Percentiles rank a stretch among this genome's conserved stretches.
Evolutionary conservation across 345 rosid genomes (phyloP).

Genomic region (Populus ilicifolia): DNA sequence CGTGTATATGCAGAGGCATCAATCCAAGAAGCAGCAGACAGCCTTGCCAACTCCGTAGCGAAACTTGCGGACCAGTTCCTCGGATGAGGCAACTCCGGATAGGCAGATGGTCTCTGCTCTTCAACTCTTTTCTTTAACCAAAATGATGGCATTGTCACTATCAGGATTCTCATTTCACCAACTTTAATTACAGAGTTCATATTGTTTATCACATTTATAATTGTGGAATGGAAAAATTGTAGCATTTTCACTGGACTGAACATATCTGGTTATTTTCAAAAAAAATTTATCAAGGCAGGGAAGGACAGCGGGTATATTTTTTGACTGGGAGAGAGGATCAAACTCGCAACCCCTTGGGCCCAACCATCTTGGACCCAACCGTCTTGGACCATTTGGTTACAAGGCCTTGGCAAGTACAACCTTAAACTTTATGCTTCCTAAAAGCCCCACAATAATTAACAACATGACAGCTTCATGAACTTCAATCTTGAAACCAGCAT

Average conservation of each 20-base stretch:
- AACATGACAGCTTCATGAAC: too few relatives aligned
- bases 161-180: background rate
- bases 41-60: conserved; percentile 65
- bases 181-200: background rate
- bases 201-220: background rate
- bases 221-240: background rate
- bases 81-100: conserved; percentile 31
- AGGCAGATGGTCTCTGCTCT: background rate
- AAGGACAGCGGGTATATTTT: too few relatives aligned
- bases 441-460: too few relatives aligned
- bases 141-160: background rate
- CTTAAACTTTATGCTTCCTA: too few relatives aligned
- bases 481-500: too few relatives aligned
- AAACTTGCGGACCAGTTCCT: conserved; percentile 57
- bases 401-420: too few relatives aligned
- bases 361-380: too few relatives aligned
- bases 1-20: conserved; percentile 95
- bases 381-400: too few relatives aligned
- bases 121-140: background rate
- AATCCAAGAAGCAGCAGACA: conserved; percentile 71
- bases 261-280: too few relatives aligned
- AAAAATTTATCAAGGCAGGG: too few relatives aligned
- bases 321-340: too few relatives aligned
- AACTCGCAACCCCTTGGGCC: too few relatives aligned
- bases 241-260: background rate